These are phyloP conservation scores for Tilletiopsis washingtonensis DNA, from an alignment of 1,284 basidiomycete species.

Conservation along the genomic window DNA sequence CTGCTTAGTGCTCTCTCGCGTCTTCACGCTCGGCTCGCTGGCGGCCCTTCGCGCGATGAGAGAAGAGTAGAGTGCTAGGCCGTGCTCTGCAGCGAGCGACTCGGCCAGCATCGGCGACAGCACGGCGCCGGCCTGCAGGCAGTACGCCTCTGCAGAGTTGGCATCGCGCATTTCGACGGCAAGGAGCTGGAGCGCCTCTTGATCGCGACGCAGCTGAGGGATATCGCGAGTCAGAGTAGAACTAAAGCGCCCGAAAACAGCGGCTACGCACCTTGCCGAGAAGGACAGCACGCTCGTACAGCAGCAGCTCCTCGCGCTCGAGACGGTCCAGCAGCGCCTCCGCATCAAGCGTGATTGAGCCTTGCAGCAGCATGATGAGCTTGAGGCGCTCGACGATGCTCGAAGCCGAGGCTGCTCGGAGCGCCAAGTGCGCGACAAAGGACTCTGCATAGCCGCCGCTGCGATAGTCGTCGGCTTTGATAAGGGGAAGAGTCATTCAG, in stretches of 20 bases:
- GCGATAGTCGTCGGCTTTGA: constrained; percentile 14
- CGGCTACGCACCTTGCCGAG: constrained; percentile 11
- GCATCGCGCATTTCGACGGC: constrained; percentile 28
- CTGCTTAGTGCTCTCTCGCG: constrained; percentile 2
- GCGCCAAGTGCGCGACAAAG: constrained; percentile 30
- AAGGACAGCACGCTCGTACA: constrained; percentile 28
- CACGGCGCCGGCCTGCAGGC: constrained; percentile 27
- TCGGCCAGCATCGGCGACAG: constrained; percentile 24
- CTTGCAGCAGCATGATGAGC: constrained; percentile 29
- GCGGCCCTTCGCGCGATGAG: neutral
- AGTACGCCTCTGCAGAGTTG: constrained; percentile 36
- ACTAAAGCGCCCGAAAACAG: neutral
- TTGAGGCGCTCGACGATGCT: constrained; percentile 23
- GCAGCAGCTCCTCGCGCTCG: constrained; percentile 6
- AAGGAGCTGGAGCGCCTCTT: constrained; percentile 25
- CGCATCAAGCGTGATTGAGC: constrained; percentile 21
- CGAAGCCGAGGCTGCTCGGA: constrained; percentile 12
- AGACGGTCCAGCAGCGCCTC: constrained; percentile 9
- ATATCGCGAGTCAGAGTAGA: too few species aligned
- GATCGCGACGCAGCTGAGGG: constrained; percentile 16
- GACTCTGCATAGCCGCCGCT: constrained; percentile 28
- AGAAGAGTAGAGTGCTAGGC: constrained; percentile 11
- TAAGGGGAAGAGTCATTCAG: neutral
- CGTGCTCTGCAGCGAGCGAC: too few species aligned
- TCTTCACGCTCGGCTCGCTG: neutral